These are phyloP conservation scores for Penstemon barbatus DNA, from an alignment of 257 asterid species.

Conservation along the genomic window DNA sequence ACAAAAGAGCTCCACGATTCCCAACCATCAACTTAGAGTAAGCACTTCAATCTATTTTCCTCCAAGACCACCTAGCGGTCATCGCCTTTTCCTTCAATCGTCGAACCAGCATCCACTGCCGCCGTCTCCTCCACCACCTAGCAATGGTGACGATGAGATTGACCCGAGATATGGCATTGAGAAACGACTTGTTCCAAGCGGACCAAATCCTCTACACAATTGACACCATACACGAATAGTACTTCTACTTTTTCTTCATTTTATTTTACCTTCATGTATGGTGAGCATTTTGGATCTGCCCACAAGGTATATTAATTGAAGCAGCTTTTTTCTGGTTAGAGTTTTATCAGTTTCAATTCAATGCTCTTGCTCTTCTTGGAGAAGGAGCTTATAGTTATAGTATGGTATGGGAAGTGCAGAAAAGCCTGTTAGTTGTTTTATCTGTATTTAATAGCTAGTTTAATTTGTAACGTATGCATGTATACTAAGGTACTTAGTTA, in stretches of 20 bases:
- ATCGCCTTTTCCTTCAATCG: slow-evolving; percentile 9
- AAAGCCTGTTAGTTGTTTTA: slow-evolving; percentile 14
- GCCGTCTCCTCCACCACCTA: slow-evolving; percentile 11
- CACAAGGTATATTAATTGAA: slow-evolving; percentile 14
- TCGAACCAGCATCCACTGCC: slow-evolving; percentile 19
- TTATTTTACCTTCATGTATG: slow-evolving; percentile 9
- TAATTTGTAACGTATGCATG: slow-evolving; percentile 27
- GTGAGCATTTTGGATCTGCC: slow-evolving; percentile 1
- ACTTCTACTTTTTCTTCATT: neutral
- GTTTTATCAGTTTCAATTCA: neutral
- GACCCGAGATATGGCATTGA: slow-evolving; percentile 34
- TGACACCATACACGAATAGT: neutral
- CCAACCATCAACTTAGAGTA: neutral
- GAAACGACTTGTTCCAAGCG: slow-evolving; percentile 39
- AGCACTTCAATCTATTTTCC: slow-evolving; percentile 3
- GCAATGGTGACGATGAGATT: slow-evolving; percentile 13
- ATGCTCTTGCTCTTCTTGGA: slow-evolving; percentile 5
- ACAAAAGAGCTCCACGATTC: neutral
- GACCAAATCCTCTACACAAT: slow-evolving; percentile 48
- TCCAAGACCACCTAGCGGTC: neutral
- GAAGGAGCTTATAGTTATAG: slow-evolving; percentile 24
- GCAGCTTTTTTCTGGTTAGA: neutral
- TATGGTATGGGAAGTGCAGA: neutral
- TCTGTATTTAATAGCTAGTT: neutral
- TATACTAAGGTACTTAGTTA: neutral